Percentiles rank a stretch among this genome's conserved stretches.
These are phyloP conservation scores for Clonostachys chloroleuca DNA, from an alignment of 2,329 filamentous ascomycete species.

Conservation along the genomic window DNA sequence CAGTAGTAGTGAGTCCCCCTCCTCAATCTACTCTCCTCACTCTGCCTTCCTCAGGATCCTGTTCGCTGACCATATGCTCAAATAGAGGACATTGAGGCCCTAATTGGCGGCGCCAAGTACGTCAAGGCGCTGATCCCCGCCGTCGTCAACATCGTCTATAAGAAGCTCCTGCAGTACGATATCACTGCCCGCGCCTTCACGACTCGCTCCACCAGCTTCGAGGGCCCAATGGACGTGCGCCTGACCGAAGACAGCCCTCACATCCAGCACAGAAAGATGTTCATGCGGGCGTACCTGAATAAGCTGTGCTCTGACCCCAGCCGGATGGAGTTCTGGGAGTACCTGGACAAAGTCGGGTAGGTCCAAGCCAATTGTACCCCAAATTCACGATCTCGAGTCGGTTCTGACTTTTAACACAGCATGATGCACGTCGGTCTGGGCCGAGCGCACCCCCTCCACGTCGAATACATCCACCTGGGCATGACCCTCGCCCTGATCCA, in stretches of 20 bases:
- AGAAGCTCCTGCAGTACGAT: constrained; percentile 75
- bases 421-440: constrained; percentile 81
- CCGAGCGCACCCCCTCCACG: constrained; percentile 66
- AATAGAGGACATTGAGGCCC: constrained; percentile 66
- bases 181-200: constrained; percentile 77
- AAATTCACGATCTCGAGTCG: not conserved
- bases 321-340: constrained; percentile 77
- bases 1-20: constrained; percentile 50
- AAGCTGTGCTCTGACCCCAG: constrained; percentile 72
- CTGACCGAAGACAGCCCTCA: constrained; percentile 67
- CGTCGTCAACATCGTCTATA: constrained; percentile 80
- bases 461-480: constrained; percentile 79
- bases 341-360: constrained; percentile 76
- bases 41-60: not conserved
- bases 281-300: constrained; percentile 69
- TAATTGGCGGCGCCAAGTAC: constrained; percentile 67
- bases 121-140: constrained; percentile 79
- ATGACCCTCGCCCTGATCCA: constrained; percentile 70
- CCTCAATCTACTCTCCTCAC: not conserved
- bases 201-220: constrained; percentile 57
- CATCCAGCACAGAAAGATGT: constrained; percentile 74
- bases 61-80: not conserved
- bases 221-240: constrained; percentile 60
- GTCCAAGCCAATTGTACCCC: constrained; percentile 14
- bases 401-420: constrained; percentile 19